phyloP scores from a whole-genome alignment of 306 rosid species.

The Medicago ruthenica region DNA sequence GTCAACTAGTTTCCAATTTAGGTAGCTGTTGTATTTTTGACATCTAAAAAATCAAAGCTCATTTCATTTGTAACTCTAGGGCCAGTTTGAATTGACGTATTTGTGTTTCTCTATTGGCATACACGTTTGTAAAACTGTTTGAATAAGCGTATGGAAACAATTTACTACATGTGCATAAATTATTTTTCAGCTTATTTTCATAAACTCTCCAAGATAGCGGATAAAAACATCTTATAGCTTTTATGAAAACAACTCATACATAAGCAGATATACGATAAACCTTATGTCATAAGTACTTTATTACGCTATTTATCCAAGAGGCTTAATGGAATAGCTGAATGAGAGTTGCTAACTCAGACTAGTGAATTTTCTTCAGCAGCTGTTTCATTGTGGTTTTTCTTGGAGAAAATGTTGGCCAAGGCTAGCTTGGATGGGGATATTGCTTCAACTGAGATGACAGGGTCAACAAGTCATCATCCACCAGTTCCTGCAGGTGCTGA shows the following conservation, averaged over 20 bases:
- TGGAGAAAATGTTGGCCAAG: constrained; percentile 48
- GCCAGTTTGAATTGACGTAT: not conserved
- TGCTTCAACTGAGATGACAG: constrained; percentile 37
- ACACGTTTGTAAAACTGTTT: not conserved
- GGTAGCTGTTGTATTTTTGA: constrained; percentile 15
- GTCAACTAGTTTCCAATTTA: constrained; percentile 28
- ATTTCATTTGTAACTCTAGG: not conserved
- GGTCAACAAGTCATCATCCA: constrained; percentile 46
- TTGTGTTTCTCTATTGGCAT: not conserved
- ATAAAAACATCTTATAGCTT: not conserved
- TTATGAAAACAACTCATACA: too few relatives aligned
- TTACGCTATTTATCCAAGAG: not conserved
- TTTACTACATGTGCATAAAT: not conserved
- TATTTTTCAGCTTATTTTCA: too few relatives aligned
- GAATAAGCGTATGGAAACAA: not conserved
- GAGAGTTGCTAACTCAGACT: not conserved
- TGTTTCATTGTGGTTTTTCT: constrained; percentile 12
- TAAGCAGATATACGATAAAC: too few relatives aligned
- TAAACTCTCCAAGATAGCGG: not conserved
- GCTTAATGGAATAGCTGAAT: not conserved
- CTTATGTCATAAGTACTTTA: not conserved
- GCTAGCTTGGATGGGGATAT: constrained; percentile 42
- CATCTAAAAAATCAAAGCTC: not conserved
- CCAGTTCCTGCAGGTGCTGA: constrained; percentile 30
- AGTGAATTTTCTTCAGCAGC: constrained; percentile 34